A percentile compares a stretch with the other conserved stretches of the same genome.
These are phyloP conservation scores for Nitzschia sp. DNA, from an alignment of 108 stramenopile genomes.

Conservation along the genomic window DNA sequence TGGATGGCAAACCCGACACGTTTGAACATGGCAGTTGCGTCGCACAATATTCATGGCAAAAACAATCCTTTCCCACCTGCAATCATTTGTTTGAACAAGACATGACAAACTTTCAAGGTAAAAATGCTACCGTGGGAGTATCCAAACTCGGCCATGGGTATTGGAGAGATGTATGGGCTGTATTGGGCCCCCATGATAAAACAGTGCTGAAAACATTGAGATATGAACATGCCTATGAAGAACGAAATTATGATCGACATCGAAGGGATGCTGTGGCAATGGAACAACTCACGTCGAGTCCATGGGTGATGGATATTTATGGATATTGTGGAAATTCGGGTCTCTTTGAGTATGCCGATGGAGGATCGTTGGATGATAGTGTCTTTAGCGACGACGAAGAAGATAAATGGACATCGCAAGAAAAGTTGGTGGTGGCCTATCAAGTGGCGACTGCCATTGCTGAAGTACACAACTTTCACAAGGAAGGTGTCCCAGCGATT, in stretches of 20 bases:
- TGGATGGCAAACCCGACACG: constrained; percentile 26
- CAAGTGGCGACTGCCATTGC: constrained; percentile 50
- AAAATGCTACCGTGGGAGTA: not conserved
- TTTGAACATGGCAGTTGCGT: constrained; percentile 57
- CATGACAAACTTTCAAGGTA: constrained; percentile 21
- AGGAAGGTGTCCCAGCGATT: constrained; percentile 51
- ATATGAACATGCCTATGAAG: constrained; percentile 44
- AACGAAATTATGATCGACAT: constrained; percentile 65
- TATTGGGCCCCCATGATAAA: constrained; percentile 22
- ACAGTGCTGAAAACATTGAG: constrained; percentile 59
- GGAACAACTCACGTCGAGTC: constrained; percentile 66
- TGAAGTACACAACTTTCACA: constrained; percentile 46
- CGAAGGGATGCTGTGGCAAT: constrained; percentile 78
- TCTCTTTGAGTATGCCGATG: constrained; percentile 58
- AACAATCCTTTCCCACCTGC: constrained; percentile 61
- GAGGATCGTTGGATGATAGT: constrained; percentile 45
- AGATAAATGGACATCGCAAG: constrained; percentile 18
- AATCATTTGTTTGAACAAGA: constrained; percentile 74
- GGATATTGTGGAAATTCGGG: constrained; percentile 74
- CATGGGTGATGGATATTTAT: constrained; percentile 72
- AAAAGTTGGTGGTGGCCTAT: constrained; percentile 23
- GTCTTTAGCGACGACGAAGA: constrained; percentile 7
- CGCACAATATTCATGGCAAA: constrained; percentile 69
- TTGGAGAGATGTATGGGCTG: constrained; percentile 72
- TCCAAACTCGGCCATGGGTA: constrained; percentile 52